phyloP scores from a whole-genome alignment of 441 rosid genomes.

The Adansonia madagascariensis region DNA sequence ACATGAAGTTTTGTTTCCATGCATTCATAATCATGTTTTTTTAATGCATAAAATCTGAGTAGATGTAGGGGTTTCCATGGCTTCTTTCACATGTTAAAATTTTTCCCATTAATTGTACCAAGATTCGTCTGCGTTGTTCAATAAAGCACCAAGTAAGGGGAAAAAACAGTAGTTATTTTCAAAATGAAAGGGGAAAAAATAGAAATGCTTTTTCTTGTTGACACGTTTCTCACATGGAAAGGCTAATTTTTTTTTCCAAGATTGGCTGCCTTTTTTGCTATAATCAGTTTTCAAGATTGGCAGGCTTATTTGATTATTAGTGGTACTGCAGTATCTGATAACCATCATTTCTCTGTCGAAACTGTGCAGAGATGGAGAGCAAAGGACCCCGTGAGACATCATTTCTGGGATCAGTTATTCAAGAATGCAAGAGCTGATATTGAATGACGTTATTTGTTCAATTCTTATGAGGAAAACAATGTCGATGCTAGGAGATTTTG shows the following conservation, averaged over 20 bases:
- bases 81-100: not conserved
- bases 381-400: not conserved
- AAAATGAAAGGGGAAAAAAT: too few relatives aligned
- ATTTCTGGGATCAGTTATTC: not conserved
- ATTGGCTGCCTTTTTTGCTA: too few relatives aligned
- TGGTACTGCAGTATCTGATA: not conserved
- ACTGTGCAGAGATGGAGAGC: not conserved
- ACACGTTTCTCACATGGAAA: too few relatives aligned
- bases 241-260: too few relatives aligned
- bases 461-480: slow-evolving; percentile 32
- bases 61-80: not conserved
- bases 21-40: not conserved
- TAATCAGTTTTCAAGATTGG: too few relatives aligned
- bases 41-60: not conserved
- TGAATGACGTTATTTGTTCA: slow-evolving; percentile 19
- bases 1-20: not conserved
- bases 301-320: too few relatives aligned
- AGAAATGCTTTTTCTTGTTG: too few relatives aligned
- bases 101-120: not conserved
- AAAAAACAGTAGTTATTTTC: not conserved
- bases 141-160: not conserved
- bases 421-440: slow-evolving; percentile 23
- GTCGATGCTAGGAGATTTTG: slow-evolving; percentile 42
- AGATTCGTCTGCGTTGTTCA: not conserved
- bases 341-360: slow-evolving; percentile 1